Percentiles rank a stretch among this genome's conserved stretches.
phyloP scores from a whole-genome alignment of 192 early-diverging fungal genomes.

The Entomortierella beljakovae region DNA sequence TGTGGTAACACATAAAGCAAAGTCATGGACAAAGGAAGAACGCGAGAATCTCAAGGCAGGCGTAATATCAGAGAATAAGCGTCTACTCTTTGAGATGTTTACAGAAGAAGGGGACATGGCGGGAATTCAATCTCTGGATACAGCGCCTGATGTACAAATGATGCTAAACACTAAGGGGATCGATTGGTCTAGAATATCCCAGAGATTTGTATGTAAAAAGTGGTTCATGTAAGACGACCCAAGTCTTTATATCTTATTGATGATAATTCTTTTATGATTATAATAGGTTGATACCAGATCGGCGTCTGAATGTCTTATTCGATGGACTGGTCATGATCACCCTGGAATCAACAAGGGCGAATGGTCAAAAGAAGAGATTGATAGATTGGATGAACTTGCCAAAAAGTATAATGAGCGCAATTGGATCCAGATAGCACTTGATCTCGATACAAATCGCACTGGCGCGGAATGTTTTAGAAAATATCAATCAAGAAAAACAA shows the following conservation, averaged over 20 bases:
- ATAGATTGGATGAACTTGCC: slow-evolving; percentile 59
- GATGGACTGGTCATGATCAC: slow-evolving; percentile 84
- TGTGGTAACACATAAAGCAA: neutral
- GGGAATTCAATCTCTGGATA: slow-evolving; percentile 9
- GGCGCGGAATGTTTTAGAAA: slow-evolving; percentile 80
- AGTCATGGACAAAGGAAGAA: slow-evolving; percentile 16
- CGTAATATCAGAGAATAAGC: slow-evolving; percentile 24
- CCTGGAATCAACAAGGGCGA: slow-evolving; percentile 78
- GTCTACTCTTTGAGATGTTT: slow-evolving; percentile 23
- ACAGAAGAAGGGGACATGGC: neutral
- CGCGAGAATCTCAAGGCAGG: slow-evolving; percentile 8
- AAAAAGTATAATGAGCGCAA: slow-evolving; percentile 59
- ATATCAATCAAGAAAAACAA: slow-evolving; percentile 66
- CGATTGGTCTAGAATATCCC: slow-evolving; percentile 40
- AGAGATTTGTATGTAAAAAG: slow-evolving; percentile 31
- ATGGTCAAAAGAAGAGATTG: slow-evolving; percentile 73
- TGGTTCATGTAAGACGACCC: neutral
- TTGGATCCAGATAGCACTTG: slow-evolving; percentile 76
- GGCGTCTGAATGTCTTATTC: slow-evolving; percentile 79
- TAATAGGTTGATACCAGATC: slow-evolving; percentile 67
- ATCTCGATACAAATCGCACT: slow-evolving; percentile 74
- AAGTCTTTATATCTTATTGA: too few species aligned
- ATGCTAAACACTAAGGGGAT: slow-evolving; percentile 42
- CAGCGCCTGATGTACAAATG: slow-evolving; percentile 24
- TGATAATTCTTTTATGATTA: neutral